These are phyloP conservation scores for Tuber melanosporum DNA, from an alignment of 495 filamentous ascomycete genomes.

Conservation along the genomic window DNA sequence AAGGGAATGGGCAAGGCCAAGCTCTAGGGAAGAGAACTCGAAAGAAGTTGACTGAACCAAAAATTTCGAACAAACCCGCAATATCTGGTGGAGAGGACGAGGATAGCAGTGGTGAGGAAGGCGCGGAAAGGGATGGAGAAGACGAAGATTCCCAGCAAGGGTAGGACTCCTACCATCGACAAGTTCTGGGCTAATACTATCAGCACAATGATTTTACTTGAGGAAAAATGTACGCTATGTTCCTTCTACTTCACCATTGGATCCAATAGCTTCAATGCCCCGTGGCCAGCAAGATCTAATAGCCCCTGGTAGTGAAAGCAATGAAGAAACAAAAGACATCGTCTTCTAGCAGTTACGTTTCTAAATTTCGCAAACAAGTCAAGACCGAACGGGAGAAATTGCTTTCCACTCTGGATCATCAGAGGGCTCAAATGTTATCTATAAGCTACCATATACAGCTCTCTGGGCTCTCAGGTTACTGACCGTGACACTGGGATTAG, in stretches of 20 bases:
- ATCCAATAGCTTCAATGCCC: neutral
- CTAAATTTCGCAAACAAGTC: slow-evolving; percentile 26
- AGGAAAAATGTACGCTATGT: slow-evolving; percentile 16
- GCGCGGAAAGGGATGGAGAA: neutral
- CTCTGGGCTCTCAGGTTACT: neutral
- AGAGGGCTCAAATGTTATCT: slow-evolving; percentile 25
- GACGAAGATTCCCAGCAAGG: slow-evolving; percentile 3
- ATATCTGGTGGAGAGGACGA: neutral
- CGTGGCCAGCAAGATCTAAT: neutral
- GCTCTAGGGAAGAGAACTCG: neutral
- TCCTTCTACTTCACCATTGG: neutral
- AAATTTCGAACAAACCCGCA: neutral
- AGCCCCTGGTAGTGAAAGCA: slow-evolving; percentile 16
- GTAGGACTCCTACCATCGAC: neutral
- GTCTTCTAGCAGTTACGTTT: slow-evolving; percentile 10
- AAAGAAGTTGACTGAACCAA: neutral
- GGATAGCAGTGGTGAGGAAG: neutral
- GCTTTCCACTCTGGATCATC: slow-evolving; percentile 15
- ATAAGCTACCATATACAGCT: neutral
- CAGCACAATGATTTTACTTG: slow-evolving; percentile 29
- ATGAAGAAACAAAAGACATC: slow-evolving; percentile 33
- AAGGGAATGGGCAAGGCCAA: neutral
- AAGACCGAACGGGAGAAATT: slow-evolving; percentile 20
- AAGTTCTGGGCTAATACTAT: neutral
- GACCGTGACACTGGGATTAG: neutral